phyloP scores from a whole-genome alignment of 192 early-diverging fungal genomes.

The Funneliformis mosseae region DNA sequence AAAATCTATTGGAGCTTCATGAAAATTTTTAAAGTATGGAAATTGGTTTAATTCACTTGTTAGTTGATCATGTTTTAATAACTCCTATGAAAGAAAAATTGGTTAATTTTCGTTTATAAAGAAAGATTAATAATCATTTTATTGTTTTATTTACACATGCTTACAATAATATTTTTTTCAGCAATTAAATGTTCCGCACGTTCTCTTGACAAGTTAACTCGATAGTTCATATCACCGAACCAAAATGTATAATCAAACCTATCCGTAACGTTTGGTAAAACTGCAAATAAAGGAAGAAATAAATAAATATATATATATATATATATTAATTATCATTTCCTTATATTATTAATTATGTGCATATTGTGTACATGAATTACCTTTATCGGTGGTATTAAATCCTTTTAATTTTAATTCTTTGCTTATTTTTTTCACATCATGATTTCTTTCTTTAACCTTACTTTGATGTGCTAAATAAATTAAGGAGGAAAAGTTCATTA shows the following conservation, averaged over 20 bases:
- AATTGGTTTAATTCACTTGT: slow-evolving; percentile 34
- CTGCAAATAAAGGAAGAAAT: not conserved
- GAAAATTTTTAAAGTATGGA: slow-evolving; percentile 50
- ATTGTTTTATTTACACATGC: not conserved
- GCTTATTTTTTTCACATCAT: slow-evolving; percentile 49
- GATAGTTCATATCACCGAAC: slow-evolving; percentile 83
- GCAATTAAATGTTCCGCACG: slow-evolving; percentile 52
- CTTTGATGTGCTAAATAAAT: slow-evolving; percentile 45
- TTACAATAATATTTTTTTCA: slow-evolving; percentile 53
- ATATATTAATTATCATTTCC: not conserved
- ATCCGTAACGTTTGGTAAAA: slow-evolving; percentile 43
- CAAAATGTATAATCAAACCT: slow-evolving; percentile 65
- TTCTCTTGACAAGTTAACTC: slow-evolving; percentile 56
- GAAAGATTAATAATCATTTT: not conserved
- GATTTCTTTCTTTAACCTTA: slow-evolving; percentile 40
- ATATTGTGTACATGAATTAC: not conserved
- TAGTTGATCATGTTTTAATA: slow-evolving; percentile 52
- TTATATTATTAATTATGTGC: not conserved
- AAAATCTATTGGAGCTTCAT: slow-evolving; percentile 69
- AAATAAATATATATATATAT: too few relatives aligned
- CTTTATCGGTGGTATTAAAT: slow-evolving; percentile 28
- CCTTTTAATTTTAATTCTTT: slow-evolving; percentile 51
- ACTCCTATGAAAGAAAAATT: slow-evolving; percentile 32
- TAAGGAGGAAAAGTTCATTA: not conserved
- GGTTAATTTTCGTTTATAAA: not conserved